Evolutionary conservation across 257 asterid species (phyloP).

Genomic region (Osmanthus fragrans): DNA sequence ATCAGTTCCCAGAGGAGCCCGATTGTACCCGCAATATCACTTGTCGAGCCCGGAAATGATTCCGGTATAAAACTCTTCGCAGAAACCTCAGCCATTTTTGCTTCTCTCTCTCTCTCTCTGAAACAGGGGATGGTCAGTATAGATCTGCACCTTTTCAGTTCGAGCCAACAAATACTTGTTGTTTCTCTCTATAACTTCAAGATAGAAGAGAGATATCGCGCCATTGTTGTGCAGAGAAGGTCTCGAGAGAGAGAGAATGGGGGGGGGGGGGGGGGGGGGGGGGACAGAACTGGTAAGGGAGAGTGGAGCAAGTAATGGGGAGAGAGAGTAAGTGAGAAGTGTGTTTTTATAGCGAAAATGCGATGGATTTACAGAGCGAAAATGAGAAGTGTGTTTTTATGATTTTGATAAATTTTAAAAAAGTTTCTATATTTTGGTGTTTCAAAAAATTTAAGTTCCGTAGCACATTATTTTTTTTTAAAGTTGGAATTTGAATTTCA

Average conservation of each 20-base stretch:
- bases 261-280: constrained; percentile 10
- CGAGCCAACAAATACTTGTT: constrained; percentile 31
- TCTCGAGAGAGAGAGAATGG: constrained; percentile 4
- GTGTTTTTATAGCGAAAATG: constrained; percentile 4
- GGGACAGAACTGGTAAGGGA: background rate
- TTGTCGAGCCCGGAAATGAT: constrained; percentile 54
- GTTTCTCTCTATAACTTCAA: constrained; percentile 19
- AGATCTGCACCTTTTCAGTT: constrained; percentile 29
- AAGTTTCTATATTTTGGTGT: no score
- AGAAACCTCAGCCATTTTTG: constrained; percentile 61
- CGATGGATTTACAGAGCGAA: background rate
- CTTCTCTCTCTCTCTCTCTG: background rate
- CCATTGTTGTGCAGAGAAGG: constrained; percentile 46
- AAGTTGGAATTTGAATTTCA: no score
- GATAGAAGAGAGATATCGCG: constrained; percentile 34
- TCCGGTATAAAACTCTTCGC: constrained; percentile 52
- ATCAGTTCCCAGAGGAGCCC: constrained; percentile 82
- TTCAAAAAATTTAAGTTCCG: no score
- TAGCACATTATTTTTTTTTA: no score
- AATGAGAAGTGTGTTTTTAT: no score
- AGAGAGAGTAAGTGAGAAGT: constrained; percentile 26
- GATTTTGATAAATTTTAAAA: no score
- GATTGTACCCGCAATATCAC: constrained; percentile 58
- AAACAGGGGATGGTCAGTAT: constrained; percentile 36
- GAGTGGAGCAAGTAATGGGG: constrained; percentile 46